Percentiles rank a stretch among this genome's conserved stretches.
phyloP scores from a whole-genome alignment of 768 basidiomycete genomes.

The Vararia minispora region DNA sequence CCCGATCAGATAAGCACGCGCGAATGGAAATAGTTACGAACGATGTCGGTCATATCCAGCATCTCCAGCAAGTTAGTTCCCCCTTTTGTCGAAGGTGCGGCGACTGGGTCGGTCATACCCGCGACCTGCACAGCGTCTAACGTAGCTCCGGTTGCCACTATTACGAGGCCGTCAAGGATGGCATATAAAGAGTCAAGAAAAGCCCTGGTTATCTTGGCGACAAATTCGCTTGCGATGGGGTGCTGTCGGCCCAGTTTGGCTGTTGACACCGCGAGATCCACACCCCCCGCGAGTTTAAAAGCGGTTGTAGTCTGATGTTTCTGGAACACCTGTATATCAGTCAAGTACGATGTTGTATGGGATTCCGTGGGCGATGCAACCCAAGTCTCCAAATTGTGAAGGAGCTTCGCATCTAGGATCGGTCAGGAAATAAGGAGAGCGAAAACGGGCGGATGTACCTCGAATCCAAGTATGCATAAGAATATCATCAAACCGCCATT shows the following conservation, averaged over 20 bases:
- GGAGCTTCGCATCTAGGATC: slow-evolving; percentile 66
- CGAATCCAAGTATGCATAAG: slow-evolving; percentile 71
- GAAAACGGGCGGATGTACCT: slow-evolving; percentile 38
- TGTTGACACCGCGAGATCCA: slow-evolving; percentile 40
- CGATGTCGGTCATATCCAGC: slow-evolving; percentile 51
- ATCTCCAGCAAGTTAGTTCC: slow-evolving; percentile 42
- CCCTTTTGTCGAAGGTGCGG: slow-evolving; percentile 15
- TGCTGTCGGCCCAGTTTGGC: slow-evolving; percentile 48
- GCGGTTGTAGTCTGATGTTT: slow-evolving; percentile 63
- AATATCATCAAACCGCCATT: slow-evolving; percentile 84
- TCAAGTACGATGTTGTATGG: slow-evolving; percentile 63
- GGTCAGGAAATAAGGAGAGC: no score
- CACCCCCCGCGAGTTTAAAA: slow-evolving; percentile 73
- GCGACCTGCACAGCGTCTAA: no score
- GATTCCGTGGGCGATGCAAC: slow-evolving; percentile 46
- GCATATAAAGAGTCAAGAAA: slow-evolving; percentile 82
- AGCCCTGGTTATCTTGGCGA: slow-evolving; percentile 66
- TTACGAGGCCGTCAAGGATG: slow-evolving; percentile 77
- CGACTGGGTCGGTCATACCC: slow-evolving; percentile 20
- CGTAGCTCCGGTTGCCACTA: no score
- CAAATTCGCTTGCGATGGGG: slow-evolving; percentile 49
- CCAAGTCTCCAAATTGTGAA: slow-evolving; percentile 89
- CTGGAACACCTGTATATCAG: slow-evolving; percentile 75
- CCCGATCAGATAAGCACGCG: not conserved
- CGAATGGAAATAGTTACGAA: slow-evolving; percentile 23